Evolutionary conservation across 2,329 filamentous ascomycete species (phyloP).

Genomic region (Aspergillus tubingensis): DNA sequence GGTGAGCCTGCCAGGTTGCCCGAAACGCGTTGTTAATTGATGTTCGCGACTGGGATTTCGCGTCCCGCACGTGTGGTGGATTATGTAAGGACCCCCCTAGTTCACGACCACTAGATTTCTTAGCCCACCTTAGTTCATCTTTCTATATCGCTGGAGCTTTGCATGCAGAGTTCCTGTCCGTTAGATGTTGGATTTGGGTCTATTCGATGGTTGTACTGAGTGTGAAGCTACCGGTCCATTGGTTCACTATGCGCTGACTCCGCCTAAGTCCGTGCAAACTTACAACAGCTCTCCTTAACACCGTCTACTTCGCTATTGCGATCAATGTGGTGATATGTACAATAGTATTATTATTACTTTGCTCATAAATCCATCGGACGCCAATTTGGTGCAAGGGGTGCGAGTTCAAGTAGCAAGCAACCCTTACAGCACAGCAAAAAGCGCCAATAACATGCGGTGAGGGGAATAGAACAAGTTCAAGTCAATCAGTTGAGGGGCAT

Average conservation of each 20-base stretch:
- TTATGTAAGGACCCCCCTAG: conserved; percentile 12
- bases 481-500: not conserved
- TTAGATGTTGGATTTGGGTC: too few species aligned
- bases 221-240: not conserved
- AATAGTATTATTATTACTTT: conserved; percentile 26
- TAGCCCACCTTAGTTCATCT: too few species aligned
- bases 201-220: too few species aligned
- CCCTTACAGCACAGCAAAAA: conserved; percentile 1
- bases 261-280: too few species aligned
- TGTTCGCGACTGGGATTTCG: conserved; percentile 18
- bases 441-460: conserved; percentile 13
- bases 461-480: conserved; percentile 18
- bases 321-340: conserved; percentile 21
- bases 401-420: conserved; percentile 13
- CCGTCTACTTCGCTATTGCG: conserved; percentile 1
- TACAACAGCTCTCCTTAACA: not conserved
- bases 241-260: too few species aligned
- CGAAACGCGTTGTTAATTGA: conserved; percentile 28
- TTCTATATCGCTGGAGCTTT: too few species aligned
- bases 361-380: conserved; percentile 19
- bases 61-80: conserved; percentile 15
- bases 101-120: too few species aligned
- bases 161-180: too few species aligned
- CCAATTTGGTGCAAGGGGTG: conserved; percentile 11
- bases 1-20: conserved; percentile 6